A percentile compares a stretch with the other conserved stretches of the same genome.
Conservation (phyloP, 176 grass and related monocot genomes). For the Cenchrus fungigraminus region DNA sequence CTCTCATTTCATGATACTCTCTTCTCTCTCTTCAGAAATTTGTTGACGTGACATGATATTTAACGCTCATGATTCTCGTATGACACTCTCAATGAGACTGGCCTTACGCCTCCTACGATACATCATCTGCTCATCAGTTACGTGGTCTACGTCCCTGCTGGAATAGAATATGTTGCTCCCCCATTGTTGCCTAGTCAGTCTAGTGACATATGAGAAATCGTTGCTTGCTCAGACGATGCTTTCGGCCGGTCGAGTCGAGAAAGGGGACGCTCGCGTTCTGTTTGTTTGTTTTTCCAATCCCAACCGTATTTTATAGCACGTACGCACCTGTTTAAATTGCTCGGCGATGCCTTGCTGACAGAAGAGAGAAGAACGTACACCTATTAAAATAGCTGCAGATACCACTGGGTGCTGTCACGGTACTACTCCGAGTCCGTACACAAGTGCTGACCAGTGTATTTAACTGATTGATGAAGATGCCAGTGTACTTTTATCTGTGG, state of each 20-base stretch:
- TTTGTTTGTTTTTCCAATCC: neutral
- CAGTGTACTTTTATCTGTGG: neutral
- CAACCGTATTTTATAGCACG: neutral
- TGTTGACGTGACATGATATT: too few relatives aligned
- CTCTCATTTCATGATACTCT: too few relatives aligned
- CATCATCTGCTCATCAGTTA: conserved; percentile 37
- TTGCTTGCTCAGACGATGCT: conserved; percentile 14
- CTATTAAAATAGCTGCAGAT: neutral
- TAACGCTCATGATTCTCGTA: too few relatives aligned
- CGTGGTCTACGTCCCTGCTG: conserved; percentile 45
- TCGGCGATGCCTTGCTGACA: neutral
- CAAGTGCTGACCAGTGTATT: neutral
- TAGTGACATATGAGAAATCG: neutral
- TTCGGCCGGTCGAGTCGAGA: neutral
- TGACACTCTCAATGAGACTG: too few relatives aligned
- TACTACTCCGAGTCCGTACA: conserved; percentile 14
- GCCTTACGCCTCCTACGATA: too few relatives aligned
- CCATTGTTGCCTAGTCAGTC: conserved; percentile 1
- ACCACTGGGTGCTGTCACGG: neutral
- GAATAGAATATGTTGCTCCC: conserved; percentile 7
- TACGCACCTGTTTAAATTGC: too few relatives aligned
- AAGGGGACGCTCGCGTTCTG: neutral
- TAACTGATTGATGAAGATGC: neutral
- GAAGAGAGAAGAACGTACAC: neutral
- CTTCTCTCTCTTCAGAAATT: too few relatives aligned